phyloP scores from a whole-genome alignment of 192 early-diverging fungal genomes.

The Linnemannia exigua region DNA sequence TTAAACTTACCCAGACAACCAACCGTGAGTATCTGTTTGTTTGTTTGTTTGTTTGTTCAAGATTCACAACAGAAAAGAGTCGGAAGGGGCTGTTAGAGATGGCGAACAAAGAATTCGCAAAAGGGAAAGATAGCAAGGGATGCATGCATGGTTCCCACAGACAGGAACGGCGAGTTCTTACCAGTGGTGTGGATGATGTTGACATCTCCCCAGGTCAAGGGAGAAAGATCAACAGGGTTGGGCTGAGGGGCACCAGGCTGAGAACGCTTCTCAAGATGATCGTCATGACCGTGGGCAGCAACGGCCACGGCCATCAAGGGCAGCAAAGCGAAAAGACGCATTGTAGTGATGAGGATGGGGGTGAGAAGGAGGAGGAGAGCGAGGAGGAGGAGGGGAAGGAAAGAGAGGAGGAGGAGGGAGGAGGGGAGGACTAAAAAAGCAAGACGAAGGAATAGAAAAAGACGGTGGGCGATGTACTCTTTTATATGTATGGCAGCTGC shows the following conservation, averaged over 20 bases:
- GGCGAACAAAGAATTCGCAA: background rate
- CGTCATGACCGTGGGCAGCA: slow-evolving; percentile 9
- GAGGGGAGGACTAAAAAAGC: background rate
- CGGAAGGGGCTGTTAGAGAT: too few relatives aligned
- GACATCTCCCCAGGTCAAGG: slow-evolving; percentile 62
- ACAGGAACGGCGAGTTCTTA: too few relatives aligned
- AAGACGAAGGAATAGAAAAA: slow-evolving; percentile 4
- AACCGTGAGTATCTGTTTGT: slow-evolving; percentile 39
- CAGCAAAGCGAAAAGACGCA: slow-evolving; percentile 13
- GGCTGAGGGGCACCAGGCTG: slow-evolving; percentile 37
- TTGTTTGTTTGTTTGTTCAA: too few relatives aligned
- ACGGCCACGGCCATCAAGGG: slow-evolving; percentile 15
- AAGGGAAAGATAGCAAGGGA: background rate
- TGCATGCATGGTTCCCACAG: background rate
- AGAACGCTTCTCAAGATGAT: slow-evolving; percentile 26
- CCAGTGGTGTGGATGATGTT: slow-evolving; percentile 64
- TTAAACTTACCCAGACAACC: slow-evolving; percentile 41
- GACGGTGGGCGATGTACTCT: background rate
- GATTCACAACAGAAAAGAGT: background rate
- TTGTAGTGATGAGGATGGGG: background rate
- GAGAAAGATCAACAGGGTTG: slow-evolving; percentile 11
- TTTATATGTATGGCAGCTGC: background rate
- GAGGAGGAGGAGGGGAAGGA: background rate
- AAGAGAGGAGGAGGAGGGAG: background rate
- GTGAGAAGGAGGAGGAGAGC: too few relatives aligned